Conservation (phyloP, 164 flowering plant species). For the Umbellularia californica region DNA sequence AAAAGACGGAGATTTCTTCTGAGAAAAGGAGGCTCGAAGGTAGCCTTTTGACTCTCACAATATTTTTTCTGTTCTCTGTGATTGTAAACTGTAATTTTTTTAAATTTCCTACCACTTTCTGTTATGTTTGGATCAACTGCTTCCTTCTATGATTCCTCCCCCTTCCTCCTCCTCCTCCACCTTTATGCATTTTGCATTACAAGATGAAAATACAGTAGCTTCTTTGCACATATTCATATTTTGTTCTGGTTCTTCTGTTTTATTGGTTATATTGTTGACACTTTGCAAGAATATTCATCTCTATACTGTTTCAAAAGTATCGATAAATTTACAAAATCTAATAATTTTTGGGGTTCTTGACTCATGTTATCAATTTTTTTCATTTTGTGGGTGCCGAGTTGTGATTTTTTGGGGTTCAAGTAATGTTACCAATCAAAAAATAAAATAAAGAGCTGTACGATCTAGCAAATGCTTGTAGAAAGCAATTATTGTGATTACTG, state of each 20-base stretch:
- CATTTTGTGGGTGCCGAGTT: not conserved
- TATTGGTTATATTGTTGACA: not conserved
- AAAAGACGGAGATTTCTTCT: conserved; percentile 20
- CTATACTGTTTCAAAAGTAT: not conserved
- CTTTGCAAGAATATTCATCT: not conserved
- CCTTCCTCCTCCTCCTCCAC: not conserved
- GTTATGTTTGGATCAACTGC: not conserved
- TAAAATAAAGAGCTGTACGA: not conserved
- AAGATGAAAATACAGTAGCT: not conserved
- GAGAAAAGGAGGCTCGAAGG: conserved; percentile 76
- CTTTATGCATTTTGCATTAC: not conserved
- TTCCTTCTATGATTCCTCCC: not conserved
- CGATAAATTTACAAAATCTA: not conserved
- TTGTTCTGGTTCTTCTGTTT: not conserved
- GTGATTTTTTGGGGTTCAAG: not conserved
- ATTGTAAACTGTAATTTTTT: not conserved
- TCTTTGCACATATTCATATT: not conserved
- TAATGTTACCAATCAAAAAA: not conserved
- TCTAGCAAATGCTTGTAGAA: not conserved
- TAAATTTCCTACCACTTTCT: not conserved
- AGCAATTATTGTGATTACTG: not conserved
- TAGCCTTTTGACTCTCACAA: conserved; percentile 13
- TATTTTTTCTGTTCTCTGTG: not conserved
- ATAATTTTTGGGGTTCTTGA: too few relatives aligned
- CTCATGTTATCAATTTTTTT: not conserved